Percentiles rank a stretch among this genome's conserved stretches.
Conservation (phyloP, 129 eudicot genomes). For the Deinandra increscens region DNA sequence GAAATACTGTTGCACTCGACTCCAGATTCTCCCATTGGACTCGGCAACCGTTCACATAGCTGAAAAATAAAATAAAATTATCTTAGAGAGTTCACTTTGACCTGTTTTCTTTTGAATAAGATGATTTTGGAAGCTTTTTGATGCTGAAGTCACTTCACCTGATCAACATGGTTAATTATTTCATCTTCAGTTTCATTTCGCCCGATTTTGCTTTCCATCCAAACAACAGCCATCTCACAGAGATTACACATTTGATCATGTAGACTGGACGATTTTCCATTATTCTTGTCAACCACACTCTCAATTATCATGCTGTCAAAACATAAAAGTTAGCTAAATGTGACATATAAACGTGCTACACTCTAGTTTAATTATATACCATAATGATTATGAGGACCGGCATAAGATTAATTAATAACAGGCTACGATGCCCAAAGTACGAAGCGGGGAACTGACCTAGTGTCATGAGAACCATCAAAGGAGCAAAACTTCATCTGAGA, state of each 20-base stretch:
- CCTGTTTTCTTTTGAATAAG: neutral
- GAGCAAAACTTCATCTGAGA: constrained; percentile 69
- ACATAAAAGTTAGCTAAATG: neutral
- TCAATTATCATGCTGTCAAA: constrained; percentile 71
- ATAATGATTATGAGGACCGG: neutral
- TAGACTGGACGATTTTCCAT: constrained; percentile 30
- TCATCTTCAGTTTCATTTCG: constrained; percentile 33
- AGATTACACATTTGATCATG: constrained; percentile 29
- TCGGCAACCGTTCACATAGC: constrained; percentile 41
- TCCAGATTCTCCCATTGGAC: constrained; percentile 42
- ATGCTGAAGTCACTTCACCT: constrained; percentile 25
- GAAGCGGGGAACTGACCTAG: constrained; percentile 46
- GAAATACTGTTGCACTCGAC: constrained; percentile 36
- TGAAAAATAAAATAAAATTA: neutral
- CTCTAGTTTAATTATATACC: neutral
- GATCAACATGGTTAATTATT: constrained; percentile 32
- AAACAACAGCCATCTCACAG: constrained; percentile 39
- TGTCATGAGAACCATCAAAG: constrained; percentile 58
- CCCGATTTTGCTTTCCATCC: constrained; percentile 38
- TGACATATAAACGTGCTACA: neutral
- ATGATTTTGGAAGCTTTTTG: neutral
- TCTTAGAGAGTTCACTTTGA: neutral
- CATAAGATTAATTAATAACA: neutral
- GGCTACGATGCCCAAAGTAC: neutral
- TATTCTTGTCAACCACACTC: constrained; percentile 69